Evolutionary conservation across 139 green algal genomes (phyloP).

Genomic region (Volvox reticuliferus): DNA sequence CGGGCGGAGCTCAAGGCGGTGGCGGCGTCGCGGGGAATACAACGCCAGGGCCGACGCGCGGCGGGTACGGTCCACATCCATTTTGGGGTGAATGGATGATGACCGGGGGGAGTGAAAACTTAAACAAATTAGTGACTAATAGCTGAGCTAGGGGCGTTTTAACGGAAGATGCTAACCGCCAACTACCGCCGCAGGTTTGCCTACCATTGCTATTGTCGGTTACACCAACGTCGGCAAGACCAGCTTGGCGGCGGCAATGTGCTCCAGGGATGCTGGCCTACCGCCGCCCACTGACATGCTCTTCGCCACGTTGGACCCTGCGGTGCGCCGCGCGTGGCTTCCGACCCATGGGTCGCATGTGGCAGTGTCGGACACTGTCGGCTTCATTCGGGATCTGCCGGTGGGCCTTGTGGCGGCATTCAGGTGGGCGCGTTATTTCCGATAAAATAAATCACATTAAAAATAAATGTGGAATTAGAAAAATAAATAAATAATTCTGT

Average conservation of each 20-base stretch:
- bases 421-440: slow-evolving; percentile 22
- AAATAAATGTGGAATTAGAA: too few relatives aligned
- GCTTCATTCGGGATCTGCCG: slow-evolving; percentile 86
- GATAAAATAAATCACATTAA: too few relatives aligned
- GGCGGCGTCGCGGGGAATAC: slow-evolving; percentile 19
- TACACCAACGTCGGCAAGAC: slow-evolving; percentile 80
- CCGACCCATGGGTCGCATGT: slow-evolving; percentile 49
- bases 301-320: slow-evolving; percentile 80
- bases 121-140: too few relatives aligned
- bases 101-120: too few relatives aligned
- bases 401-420: slow-evolving; percentile 79
- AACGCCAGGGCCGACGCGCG: slow-evolving; percentile 16
- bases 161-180: not conserved
- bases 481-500: too few relatives aligned
- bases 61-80: not conserved
- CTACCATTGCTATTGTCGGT: slow-evolving; percentile 67
- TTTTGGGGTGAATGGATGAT: too few relatives aligned
- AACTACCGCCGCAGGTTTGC: slow-evolving; percentile 11
- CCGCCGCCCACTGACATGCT: slow-evolving; percentile 58
- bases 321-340: slow-evolving; percentile 57
- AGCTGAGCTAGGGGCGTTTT: too few relatives aligned
- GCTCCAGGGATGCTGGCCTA: not conserved
- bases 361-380: slow-evolving; percentile 63
- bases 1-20: slow-evolving; percentile 52
- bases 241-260: slow-evolving; percentile 52